Conservation (phyloP, 202 grass and related monocot genomes). For the Eragrostis tef region DNA sequence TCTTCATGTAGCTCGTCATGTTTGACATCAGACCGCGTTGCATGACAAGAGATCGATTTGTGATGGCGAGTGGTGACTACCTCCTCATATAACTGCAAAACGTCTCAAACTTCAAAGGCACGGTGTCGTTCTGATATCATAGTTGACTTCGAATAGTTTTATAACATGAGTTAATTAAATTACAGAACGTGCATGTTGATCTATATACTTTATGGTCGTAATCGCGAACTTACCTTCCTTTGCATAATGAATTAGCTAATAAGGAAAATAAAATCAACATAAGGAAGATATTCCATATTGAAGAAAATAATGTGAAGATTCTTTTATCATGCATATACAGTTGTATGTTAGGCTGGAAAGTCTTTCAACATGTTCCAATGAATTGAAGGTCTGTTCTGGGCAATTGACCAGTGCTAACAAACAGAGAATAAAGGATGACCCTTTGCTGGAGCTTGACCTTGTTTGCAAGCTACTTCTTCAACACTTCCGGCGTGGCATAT, state of each 20-base stretch:
- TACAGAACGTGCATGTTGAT: not conserved
- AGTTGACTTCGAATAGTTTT: not conserved
- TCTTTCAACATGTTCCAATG: not conserved
- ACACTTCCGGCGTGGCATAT: not conserved
- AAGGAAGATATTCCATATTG: not conserved
- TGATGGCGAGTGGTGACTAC: not conserved
- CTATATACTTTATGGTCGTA: not conserved
- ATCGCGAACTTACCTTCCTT: not conserved
- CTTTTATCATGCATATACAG: not conserved
- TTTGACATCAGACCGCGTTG: conserved; percentile 29
- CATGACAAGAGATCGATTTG: not conserved
- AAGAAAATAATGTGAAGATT: not conserved
- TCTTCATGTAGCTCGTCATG: not conserved
- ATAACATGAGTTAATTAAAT: not conserved
- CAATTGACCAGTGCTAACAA: not conserved
- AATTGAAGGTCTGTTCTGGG: not conserved
- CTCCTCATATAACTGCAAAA: not conserved
- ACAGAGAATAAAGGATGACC: not conserved
- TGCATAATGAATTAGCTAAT: not conserved
- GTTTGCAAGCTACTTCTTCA: conserved; percentile 25
- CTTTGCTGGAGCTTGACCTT: not conserved
- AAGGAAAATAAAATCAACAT: not conserved
- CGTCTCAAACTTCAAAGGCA: not conserved
- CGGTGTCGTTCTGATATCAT: not conserved
- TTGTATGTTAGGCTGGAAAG: not conserved